A percentile compares a stretch with the other conserved stretches of the same genome.
phyloP scores from a whole-genome alignment of 2,329 filamentous ascomycete genomes.

The Pezicula neosporulosa region DNA sequence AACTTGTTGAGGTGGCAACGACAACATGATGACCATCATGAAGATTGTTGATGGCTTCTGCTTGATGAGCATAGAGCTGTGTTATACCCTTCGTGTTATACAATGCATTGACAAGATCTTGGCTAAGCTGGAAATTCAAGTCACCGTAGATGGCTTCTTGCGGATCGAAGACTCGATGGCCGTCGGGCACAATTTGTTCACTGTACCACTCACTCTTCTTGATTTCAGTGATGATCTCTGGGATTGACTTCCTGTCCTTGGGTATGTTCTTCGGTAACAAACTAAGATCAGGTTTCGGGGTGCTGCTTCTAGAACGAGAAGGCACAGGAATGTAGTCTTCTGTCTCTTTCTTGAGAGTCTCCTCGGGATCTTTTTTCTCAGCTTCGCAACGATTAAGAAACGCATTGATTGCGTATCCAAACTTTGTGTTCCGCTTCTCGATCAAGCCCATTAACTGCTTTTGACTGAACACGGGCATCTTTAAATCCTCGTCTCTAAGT shows the following conservation, averaged over 20 bases:
- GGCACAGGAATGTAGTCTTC: slow-evolving; percentile 61
- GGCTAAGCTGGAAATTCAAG: slow-evolving; percentile 80
- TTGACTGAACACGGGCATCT: slow-evolving; percentile 89
- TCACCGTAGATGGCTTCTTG: slow-evolving; percentile 81
- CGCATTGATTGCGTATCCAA: slow-evolving; percentile 68
- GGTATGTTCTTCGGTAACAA: slow-evolving; percentile 71
- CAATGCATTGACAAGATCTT: slow-evolving; percentile 89
- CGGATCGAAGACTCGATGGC: slow-evolving; percentile 85
- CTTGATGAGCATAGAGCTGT: slow-evolving; percentile 85
- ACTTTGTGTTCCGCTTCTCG: slow-evolving; percentile 84
- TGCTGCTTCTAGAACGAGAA: slow-evolving; percentile 37
- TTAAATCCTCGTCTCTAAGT: slow-evolving; percentile 74
- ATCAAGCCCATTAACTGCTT: slow-evolving; percentile 89
- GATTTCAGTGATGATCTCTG: slow-evolving; percentile 82
- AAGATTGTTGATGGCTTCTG: slow-evolving; percentile 87
- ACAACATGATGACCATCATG: slow-evolving; percentile 83
- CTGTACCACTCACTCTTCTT: slow-evolving; percentile 84
- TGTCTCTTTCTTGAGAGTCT: slow-evolving; percentile 55
- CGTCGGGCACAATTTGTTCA: slow-evolving; percentile 88
- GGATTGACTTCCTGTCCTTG: slow-evolving; percentile 71
- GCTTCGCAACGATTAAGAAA: slow-evolving; percentile 74
- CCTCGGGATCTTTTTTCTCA: slow-evolving; percentile 63
- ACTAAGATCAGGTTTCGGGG: slow-evolving; percentile 31
- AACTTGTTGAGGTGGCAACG: slow-evolving; percentile 91
- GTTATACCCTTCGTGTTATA: slow-evolving; percentile 90